phyloP scores from a whole-genome alignment of 192 early-diverging fungal genomes.

The Gaertneriomyces semiglobifer region DNA sequence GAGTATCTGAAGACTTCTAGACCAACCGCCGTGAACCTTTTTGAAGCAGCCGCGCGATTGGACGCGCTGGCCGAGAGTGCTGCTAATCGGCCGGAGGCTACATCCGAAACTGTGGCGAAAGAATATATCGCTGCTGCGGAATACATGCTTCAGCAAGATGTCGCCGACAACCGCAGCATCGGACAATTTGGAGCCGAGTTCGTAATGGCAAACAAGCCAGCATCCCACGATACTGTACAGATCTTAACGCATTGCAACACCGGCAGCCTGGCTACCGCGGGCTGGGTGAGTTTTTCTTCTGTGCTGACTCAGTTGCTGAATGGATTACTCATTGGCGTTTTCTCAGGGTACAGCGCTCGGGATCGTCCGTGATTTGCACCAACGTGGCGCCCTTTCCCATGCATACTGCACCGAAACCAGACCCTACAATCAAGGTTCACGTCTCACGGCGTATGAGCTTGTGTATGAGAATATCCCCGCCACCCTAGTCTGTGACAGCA shows the following conservation, averaged over 20 bases:
- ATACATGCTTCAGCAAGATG: constrained; percentile 78
- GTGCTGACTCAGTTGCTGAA: neutral
- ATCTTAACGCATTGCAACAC: constrained; percentile 98
- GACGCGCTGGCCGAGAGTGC: constrained; percentile 1
- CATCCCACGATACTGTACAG: constrained; percentile 18
- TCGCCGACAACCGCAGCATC: constrained; percentile 85
- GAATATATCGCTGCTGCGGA: constrained; percentile 75
- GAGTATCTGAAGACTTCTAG: constrained; percentile 80
- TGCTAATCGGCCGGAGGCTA: constrained; percentile 22
- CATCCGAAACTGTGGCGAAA: constrained; percentile 44
- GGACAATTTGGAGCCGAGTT: constrained; percentile 75
- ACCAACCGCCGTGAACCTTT: constrained; percentile 95
- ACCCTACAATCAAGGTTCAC: constrained; percentile 96
- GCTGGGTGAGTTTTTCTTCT: constrained; percentile 53
- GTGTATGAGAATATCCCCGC: constrained; percentile 87
- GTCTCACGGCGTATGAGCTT: constrained; percentile 93
- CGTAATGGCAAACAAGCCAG: constrained; percentile 46
- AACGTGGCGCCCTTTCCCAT: constrained; percentile 54
- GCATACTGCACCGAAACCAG: constrained; percentile 95
- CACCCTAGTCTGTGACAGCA: constrained; percentile 87
- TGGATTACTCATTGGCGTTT: neutral
- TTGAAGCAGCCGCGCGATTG: constrained; percentile 70
- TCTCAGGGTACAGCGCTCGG: constrained; percentile 89
- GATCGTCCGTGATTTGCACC: constrained; percentile 78
- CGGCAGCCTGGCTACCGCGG: constrained; percentile 60